These are phyloP conservation scores for Venturia carpophila DNA, from an alignment of 2,329 filamentous ascomycete species.

Conservation along the genomic window DNA sequence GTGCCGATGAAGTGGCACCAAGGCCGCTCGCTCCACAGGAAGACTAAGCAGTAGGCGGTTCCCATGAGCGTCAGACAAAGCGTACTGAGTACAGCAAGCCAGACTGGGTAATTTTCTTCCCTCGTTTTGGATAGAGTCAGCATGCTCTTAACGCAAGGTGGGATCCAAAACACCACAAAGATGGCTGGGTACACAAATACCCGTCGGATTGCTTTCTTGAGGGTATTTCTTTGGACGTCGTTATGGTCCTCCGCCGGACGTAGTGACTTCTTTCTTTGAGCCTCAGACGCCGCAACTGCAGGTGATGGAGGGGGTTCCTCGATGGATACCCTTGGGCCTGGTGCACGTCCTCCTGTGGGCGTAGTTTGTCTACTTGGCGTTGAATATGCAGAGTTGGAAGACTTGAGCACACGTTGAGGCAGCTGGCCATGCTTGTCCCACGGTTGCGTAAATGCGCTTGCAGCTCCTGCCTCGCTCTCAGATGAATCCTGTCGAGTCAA, in stretches of 20 bases:
- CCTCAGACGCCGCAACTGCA: background rate
- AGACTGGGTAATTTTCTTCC: slow-evolving; percentile 47
- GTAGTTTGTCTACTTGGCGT: background rate
- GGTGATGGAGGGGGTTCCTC: background rate
- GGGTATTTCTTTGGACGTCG: slow-evolving; percentile 24
- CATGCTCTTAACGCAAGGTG: slow-evolving; percentile 61
- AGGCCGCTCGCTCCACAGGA: slow-evolving; percentile 61
- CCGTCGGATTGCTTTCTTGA: slow-evolving; percentile 60
- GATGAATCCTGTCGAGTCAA: background rate
- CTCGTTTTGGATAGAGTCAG: slow-evolving; percentile 49
- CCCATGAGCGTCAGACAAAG: slow-evolving; percentile 59
- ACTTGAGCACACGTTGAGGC: background rate
- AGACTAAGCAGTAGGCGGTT: slow-evolving; percentile 59
- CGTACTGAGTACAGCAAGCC: slow-evolving; percentile 47
- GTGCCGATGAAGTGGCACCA: slow-evolving; percentile 51
- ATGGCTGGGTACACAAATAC: slow-evolving; percentile 70
- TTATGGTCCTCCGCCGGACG: background rate
- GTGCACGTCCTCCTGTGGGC: background rate
- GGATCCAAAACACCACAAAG: slow-evolving; percentile 64
- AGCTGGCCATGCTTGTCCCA: background rate
- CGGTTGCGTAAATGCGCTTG: background rate
- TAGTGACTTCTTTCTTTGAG: background rate
- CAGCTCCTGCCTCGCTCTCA: background rate
- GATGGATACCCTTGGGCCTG: background rate
- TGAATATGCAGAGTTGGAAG: background rate